Evolutionary conservation across 1,284 basidiomycete species (phyloP).

Genomic region (Exsudoporus floridanus): DNA sequence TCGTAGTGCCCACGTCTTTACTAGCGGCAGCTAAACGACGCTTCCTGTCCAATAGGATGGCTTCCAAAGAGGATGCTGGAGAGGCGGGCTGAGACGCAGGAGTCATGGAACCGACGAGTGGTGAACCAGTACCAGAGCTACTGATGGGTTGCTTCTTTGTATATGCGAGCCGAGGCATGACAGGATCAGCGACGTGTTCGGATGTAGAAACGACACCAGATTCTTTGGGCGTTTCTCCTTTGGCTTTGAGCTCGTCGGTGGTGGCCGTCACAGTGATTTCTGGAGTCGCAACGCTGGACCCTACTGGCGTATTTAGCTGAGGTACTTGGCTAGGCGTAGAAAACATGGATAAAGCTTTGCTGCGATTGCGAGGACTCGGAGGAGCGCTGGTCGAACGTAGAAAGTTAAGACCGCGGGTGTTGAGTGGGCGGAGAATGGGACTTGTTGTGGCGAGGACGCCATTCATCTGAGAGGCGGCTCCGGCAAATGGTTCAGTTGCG

Average conservation of each 20-base stretch:
- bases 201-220: neutral
- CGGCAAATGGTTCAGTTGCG: conserved; percentile 23
- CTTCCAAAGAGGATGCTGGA: conserved; percentile 59
- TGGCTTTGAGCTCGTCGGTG: conserved; percentile 4
- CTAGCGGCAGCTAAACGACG: conserved; percentile 38
- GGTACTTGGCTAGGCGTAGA: conserved; percentile 7
- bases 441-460: conserved; percentile 20
- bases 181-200: neutral
- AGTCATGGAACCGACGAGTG: conserved; percentile 13
- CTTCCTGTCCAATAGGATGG: conserved; percentile 58
- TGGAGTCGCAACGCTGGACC: neutral
- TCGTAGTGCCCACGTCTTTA: conserved; percentile 16
- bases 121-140: conserved; percentile 5
- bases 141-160: conserved; percentile 22
- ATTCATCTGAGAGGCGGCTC: conserved; percentile 33
- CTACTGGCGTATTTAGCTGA: neutral
- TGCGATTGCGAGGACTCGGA: conserved; percentile 42
- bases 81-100: conserved; percentile 35
- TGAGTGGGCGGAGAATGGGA: conserved; percentile 44
- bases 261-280: neutral
- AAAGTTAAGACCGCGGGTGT: conserved; percentile 48
- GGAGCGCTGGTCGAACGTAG: conserved; percentile 61
- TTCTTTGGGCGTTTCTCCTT: neutral
- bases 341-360: conserved; percentile 14
- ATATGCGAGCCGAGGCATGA: neutral